Percentiles rank a stretch among this genome's conserved stretches.
These are phyloP conservation scores for Globisporangium heterothallicum DNA, from an alignment of 352 stramenopile genomes.

Conservation along the genomic window DNA sequence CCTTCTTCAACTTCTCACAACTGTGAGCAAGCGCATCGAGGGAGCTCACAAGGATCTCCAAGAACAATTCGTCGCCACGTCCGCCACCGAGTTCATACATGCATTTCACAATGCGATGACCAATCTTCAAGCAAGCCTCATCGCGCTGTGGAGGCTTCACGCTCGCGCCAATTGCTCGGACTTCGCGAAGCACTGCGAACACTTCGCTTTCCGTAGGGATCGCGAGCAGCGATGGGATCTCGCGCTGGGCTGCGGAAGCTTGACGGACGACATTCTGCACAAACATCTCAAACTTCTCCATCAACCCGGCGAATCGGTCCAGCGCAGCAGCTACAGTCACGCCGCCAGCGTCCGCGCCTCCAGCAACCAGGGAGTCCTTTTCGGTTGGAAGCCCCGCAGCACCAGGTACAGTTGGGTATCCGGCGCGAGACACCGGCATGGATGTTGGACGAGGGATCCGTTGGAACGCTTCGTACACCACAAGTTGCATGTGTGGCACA, in stretches of 20 bases:
- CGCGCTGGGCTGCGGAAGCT: slow-evolving; percentile 57
- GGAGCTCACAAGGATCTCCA: slow-evolving; percentile 94
- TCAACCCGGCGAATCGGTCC: slow-evolving; percentile 76
- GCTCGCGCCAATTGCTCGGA: slow-evolving; percentile 61
- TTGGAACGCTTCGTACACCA: slow-evolving; percentile 98
- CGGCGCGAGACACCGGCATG: slow-evolving; percentile 71
- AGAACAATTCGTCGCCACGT: slow-evolving; percentile 88
- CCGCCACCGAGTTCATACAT: slow-evolving; percentile 91
- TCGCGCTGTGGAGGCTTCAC: slow-evolving; percentile 78
- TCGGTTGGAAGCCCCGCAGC: slow-evolving; percentile 26
- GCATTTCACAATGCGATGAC: slow-evolving; percentile 96
- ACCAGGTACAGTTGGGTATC: slow-evolving; percentile 26
- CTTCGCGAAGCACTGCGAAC: slow-evolving; percentile 75
- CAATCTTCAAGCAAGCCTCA: slow-evolving; percentile 94
- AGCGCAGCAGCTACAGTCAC: slow-evolving; percentile 67
- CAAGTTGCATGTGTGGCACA: slow-evolving; percentile 90
- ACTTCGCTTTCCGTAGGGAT: slow-evolving; percentile 80
- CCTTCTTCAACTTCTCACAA: slow-evolving; percentile 91
- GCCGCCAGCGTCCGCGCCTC: slow-evolving; percentile 30
- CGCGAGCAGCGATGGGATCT: slow-evolving; percentile 63
- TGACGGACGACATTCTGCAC: slow-evolving; percentile 85
- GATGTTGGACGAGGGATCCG: slow-evolving; percentile 89
- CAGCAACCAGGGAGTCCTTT: slow-evolving; percentile 23
- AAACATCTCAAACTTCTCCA: slow-evolving; percentile 87
- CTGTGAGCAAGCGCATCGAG: slow-evolving; percentile 91